phyloP scores from a whole-genome alignment of 2,329 filamentous ascomycete species.

The Coleophoma cylindrospora region DNA sequence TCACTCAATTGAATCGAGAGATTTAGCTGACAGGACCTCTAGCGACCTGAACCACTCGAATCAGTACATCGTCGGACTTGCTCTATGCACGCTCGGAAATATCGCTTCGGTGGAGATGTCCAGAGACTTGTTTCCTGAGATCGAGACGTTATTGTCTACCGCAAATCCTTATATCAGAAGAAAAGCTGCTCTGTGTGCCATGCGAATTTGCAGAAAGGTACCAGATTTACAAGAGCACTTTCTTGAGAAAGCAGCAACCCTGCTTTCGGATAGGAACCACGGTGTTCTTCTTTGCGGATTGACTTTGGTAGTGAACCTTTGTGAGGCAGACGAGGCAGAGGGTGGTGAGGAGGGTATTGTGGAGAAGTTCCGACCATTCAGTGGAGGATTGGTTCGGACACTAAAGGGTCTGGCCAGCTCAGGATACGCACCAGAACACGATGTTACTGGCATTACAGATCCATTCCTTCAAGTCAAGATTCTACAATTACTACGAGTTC shows the following conservation, averaged over 20 bases:
- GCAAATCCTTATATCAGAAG: constrained; percentile 97
- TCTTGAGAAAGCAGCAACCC: constrained; percentile 82
- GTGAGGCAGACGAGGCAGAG: constrained; percentile 90
- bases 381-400: constrained; percentile 81
- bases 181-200: constrained; percentile 96
- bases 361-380: constrained; percentile 83
- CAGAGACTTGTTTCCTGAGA: constrained; percentile 90
- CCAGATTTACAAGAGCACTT: constrained; percentile 97
- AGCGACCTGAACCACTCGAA: constrained; percentile 97
- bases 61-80: constrained; percentile 96
- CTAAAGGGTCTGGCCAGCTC: constrained; percentile 90
- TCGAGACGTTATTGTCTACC: constrained; percentile 86
- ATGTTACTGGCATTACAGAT: constrained; percentile 96
- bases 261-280: constrained; percentile 91
- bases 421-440: constrained; percentile 95
- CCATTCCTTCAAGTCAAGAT: constrained; percentile 98
- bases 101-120: constrained; percentile 99
- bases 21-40: constrained; percentile 4
- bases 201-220: constrained; percentile 97
- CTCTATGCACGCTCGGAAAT: constrained; percentile 92
- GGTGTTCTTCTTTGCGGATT: constrained; percentile 90
- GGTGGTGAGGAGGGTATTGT: constrained; percentile 85
- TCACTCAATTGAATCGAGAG: background rate
- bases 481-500: constrained; percentile 74
- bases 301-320: constrained; percentile 85